Evolutionary conservation across 805 yeast species (phyloP).

Genomic region (Candida insectalens): DNA sequence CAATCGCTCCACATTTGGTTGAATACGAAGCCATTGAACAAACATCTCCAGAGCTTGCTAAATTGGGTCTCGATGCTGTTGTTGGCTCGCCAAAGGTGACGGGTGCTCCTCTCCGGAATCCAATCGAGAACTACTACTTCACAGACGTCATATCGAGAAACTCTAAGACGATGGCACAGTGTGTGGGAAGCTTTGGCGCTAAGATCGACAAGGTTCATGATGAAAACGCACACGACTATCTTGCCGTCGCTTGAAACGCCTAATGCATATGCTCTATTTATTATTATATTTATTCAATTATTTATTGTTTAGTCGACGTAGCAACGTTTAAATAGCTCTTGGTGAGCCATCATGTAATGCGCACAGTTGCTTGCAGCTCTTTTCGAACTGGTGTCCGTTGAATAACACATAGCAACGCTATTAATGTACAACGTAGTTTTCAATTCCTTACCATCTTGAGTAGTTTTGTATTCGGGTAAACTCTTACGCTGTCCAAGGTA

Average conservation of each 20-base stretch:
- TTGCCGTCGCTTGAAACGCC: slow-evolving; percentile 19
- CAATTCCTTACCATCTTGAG: slow-evolving; percentile 7
- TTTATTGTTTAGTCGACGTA: slow-evolving; percentile 6
- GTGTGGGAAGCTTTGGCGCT: slow-evolving; percentile 65
- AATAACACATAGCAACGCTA: slow-evolving; percentile 24
- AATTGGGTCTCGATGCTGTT: slow-evolving; percentile 43
- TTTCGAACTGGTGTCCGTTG: slow-evolving; percentile 26
- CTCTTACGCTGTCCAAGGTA: slow-evolving; percentile 12
- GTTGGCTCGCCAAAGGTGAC: slow-evolving; percentile 26
- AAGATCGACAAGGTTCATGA: slow-evolving; percentile 51
- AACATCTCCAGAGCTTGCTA: slow-evolving; percentile 44
- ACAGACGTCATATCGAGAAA: slow-evolving; percentile 82
- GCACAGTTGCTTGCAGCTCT: slow-evolving; percentile 32
- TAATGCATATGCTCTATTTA: slow-evolving; percentile 1
- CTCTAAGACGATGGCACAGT: slow-evolving; percentile 85
- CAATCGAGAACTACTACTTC: slow-evolving; percentile 77
- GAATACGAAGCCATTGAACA: slow-evolving; percentile 71
- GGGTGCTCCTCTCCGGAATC: slow-evolving; percentile 46
- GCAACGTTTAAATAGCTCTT: slow-evolving; percentile 10
- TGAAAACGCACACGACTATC: slow-evolving; percentile 27
- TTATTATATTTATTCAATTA: slow-evolving; percentile 8
- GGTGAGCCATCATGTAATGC: slow-evolving; percentile 19
- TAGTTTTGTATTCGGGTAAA: slow-evolving; percentile 24
- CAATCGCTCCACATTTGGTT: slow-evolving; percentile 73
- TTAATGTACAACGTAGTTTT: slow-evolving; percentile 21